Conservation (phyloP, 257 asterid genomes). For the Agastache rugosa region DNA sequence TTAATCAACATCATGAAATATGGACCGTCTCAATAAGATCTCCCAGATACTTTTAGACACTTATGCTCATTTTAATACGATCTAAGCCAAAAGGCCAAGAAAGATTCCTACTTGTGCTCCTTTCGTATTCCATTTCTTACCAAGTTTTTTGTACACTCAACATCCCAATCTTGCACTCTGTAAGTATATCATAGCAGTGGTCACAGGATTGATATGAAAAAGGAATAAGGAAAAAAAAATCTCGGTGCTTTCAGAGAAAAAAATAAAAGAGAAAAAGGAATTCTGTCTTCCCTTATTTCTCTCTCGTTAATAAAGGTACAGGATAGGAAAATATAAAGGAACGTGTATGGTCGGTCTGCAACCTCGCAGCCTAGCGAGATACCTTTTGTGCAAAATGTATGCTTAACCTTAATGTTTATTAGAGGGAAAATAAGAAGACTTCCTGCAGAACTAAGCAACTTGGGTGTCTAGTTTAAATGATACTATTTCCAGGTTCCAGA, state of each 20-base stretch:
- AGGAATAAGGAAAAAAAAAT: background rate
- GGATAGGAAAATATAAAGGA: background rate
- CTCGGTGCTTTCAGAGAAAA: background rate
- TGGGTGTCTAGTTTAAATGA: background rate
- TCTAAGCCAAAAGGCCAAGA: background rate
- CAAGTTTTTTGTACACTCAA: background rate
- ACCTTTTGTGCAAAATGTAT: background rate
- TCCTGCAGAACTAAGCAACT: background rate
- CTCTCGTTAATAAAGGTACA: background rate
- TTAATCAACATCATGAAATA: background rate
- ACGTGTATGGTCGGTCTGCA: background rate
- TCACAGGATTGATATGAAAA: background rate
- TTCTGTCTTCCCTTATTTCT: background rate
- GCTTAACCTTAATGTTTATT: conserved; percentile 2
- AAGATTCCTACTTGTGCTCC: background rate
- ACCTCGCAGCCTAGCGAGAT: background rate
- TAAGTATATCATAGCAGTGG: background rate
- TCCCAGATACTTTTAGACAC: background rate
- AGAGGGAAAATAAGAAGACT: background rate
- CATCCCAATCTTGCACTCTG: background rate
- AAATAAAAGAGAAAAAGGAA: background rate
- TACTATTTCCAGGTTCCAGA: background rate
- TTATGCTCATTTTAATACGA: background rate
- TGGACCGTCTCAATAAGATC: background rate
- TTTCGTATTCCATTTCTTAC: background rate